Percentiles rank a stretch among this genome's conserved stretches.
phyloP scores from a whole-genome alignment of 73 alveolate genomes.

The Breviolum minutum region DNA sequence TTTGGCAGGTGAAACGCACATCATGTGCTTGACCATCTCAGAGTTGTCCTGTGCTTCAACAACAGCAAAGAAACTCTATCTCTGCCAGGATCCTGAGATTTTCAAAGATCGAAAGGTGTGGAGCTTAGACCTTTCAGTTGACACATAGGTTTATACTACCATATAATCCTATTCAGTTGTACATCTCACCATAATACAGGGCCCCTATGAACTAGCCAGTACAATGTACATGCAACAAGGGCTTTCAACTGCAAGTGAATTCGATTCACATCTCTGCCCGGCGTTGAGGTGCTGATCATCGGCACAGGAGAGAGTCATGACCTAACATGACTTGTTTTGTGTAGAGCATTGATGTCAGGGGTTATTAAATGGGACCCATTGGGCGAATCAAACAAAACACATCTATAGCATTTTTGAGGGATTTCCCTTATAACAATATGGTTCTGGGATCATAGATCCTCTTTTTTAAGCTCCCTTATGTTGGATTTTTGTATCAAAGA shows the following conservation, averaged over 20 bases:
- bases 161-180: no score
- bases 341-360: not conserved
- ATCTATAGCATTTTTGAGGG: no score
- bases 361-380: not conserved
- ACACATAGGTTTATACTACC: no score
- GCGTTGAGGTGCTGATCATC: conserved; percentile 22
- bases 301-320: conserved; percentile 41
- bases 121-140: no score
- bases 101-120: conserved; percentile 25
- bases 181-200: no score
- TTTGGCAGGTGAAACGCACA: no score
- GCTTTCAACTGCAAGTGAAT: no score
- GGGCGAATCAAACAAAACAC: not conserved
- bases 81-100: conserved; percentile 43
- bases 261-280: no score
- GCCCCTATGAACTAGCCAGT: no score
- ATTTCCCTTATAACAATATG: no score
- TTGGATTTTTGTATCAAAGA: not conserved
- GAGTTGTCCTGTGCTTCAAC: not conserved
- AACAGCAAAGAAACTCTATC: not conserved
- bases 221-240: no score
- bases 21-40: not conserved
- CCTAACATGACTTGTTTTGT: not conserved
- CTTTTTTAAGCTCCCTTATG: not conserved
- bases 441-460: not conserved